Conservation (phyloP, 2,329 filamentous ascomycete genomes). For the Diaporthe sp. region DNA sequence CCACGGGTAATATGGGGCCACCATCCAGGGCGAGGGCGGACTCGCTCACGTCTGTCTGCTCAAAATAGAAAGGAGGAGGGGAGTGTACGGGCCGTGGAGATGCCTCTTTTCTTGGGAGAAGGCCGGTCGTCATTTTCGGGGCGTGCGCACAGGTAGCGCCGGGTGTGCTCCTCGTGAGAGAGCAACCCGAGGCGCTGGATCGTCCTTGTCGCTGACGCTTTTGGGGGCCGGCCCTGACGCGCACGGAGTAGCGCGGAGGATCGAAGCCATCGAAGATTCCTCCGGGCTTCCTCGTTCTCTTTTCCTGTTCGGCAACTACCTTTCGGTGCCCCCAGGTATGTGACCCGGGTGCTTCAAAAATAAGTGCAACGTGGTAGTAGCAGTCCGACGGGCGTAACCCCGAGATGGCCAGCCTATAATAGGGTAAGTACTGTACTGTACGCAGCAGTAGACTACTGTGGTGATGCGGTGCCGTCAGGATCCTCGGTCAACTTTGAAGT, state of each 20-base stretch:
- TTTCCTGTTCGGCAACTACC: conserved; percentile 1
- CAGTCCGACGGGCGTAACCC: conserved; percentile 3
- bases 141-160: not conserved
- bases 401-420: conserved; percentile 5
- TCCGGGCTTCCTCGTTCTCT: not conserved
- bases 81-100: not conserved
- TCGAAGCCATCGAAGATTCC: conserved; percentile 25
- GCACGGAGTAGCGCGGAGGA: not conserved
- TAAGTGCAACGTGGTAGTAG: conserved; percentile 22
- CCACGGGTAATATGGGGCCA: conserved; percentile 20
- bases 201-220: conserved; percentile 24
- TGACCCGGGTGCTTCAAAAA: not conserved
- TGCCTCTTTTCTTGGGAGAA: not conserved
- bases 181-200: conserved; percentile 25
- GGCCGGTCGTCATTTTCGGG: conserved; percentile 4
- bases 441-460: not conserved
- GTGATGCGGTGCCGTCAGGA: not conserved
- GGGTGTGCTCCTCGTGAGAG: not conserved
- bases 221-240: not conserved
- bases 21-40: not conserved
- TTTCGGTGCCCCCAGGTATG: not conserved
- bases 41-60: not conserved
- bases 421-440: not conserved
- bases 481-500: not conserved
- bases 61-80: conserved; percentile 24